Evolutionary conservation across 2,329 filamentous ascomycete species (phyloP).

Genomic region (Ophiostoma himal-ulmi): DNA sequence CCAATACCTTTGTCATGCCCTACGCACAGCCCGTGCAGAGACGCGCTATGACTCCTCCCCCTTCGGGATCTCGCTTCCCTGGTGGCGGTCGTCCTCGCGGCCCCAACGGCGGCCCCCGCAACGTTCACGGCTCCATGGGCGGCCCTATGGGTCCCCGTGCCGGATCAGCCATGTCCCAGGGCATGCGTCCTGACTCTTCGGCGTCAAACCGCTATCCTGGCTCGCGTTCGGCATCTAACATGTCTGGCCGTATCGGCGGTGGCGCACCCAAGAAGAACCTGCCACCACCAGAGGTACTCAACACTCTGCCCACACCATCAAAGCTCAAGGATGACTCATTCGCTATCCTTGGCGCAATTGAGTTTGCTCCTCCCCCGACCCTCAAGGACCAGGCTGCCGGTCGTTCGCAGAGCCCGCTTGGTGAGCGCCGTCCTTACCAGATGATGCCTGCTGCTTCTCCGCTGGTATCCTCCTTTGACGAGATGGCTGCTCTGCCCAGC

Average conservation of each 20-base stretch:
- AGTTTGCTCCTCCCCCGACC: conserved; percentile 76
- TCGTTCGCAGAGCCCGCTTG: conserved; percentile 57
- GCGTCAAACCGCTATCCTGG: conserved; percentile 43
- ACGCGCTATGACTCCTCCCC: conserved; percentile 93
- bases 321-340: conserved; percentile 79
- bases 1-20: conserved; percentile 66
- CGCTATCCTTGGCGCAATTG: conserved; percentile 60
- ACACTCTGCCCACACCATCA: conserved; percentile 75
- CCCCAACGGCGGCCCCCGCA: conserved; percentile 18
- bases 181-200: conserved; percentile 9
- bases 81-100: conserved; percentile 36
- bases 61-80: conserved; percentile 47
- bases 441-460: conserved; percentile 73
- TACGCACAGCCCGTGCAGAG: conserved; percentile 80
- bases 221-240: conserved; percentile 47
- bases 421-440: conserved; percentile 65
- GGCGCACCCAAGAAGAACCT: conserved; percentile 41
- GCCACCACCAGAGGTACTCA: conserved; percentile 68
- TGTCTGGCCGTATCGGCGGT: conserved; percentile 40
- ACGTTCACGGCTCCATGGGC: conserved; percentile 45
- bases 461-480: conserved; percentile 76
- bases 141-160: conserved; percentile 33
- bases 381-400: conserved; percentile 65
- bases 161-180: conserved; percentile 32
- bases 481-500: conserved; percentile 78